Evolutionary conservation across 2,329 filamentous ascomycete species (phyloP), one percentile per base, ranked within the genome.

Genomic region (Endoconidiophora laricicola): DNA sequence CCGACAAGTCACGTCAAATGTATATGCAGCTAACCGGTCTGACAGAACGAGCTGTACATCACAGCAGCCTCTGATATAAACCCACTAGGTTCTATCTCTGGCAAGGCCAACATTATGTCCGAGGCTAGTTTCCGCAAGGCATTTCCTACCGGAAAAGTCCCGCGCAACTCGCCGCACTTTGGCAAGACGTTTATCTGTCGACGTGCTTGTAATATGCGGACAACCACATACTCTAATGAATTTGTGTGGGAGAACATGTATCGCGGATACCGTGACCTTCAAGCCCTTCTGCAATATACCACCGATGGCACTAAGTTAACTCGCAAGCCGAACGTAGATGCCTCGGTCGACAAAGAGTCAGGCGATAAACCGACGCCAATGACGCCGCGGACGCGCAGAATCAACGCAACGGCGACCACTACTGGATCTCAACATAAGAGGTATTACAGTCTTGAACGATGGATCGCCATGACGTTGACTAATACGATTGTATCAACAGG

Each of bases 241-340:
- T 94, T 98, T 56, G 63, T 76, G 1, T 98, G 91, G 91, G 87
- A 95, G 60, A 78, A 94, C 41, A 66, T 93, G 2, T 94, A 86
- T 58, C 70, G 68, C 0, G 79, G 78, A n/a, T 69, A 70, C 29
- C 69, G 70, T 20, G 71, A 79, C n/a, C 70, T 94, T 26, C 73
- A 75, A 44, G 61, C 70, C 4, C 63, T 94, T 42, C 70, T 83
- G 36, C 73, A 81, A 26, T 66, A 81, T 55, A 72, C 95, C 14
- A 75, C 83, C 60, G 72, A 67, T 37, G 75, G 79, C 50, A 93
- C 91, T 12, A 87, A 85, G 60, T 73, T 76, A 23, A 83, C 78
- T 16, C 63, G 65, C 5, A 57, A 59, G 33, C 9, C 60, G 59
- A 29, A 57, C 60, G 39, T 60, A 58, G 47, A 50, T 16, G 20